Base-by-base conservation (phyloP, 2,329 filamentous ascomycete genomes). In the Hypoxylon sp. region DNA sequence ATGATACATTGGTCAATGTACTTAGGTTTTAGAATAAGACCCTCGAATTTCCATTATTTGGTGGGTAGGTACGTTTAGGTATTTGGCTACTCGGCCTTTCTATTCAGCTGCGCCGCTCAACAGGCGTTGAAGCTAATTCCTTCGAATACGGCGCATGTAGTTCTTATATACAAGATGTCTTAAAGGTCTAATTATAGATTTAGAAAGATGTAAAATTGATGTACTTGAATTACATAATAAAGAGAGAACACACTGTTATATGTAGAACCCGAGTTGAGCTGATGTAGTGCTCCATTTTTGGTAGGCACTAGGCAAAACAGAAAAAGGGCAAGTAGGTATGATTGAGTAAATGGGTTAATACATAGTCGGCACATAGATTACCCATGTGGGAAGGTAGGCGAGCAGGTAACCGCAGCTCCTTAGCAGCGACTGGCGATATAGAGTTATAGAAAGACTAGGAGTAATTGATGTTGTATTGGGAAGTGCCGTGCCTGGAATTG, bases 21-120 rank as follows among this genome's bases (percentile, higher is more conserved):
- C 25, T 6, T 30, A 36, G 49, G 49, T 58, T 50, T 55, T 28
- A 50, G 23, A 52, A 9, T 38, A 56, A 41, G 21, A 46, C n/a
- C 11, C 45, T 55, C 5, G 48, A 34, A 23, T 46, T 53, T 48
- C 30, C n/a, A 38, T 45, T 38, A 3, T 25, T 21, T 57, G n/a
- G n/a, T n/a, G n/a, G n/a, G n/a, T n/a, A 30, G 6, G 5, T 9
- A 48, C 34, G 23, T 48, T 36, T 30, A 41, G 21, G 10, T 34
- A 5, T 49, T 28, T 3, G 7, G 13, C 32, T 34, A 32, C 23
- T 49, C 7, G 28, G 30, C 30, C 28, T 36, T 25, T 23, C 28
- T 4, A n/a, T 56, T 17, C 7, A 36, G 34, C 30, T 52, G 23
- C 23, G 36, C n/a, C 28, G 23, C 25, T 34, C 30, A 5, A 28